These are phyloP conservation scores for Scedosporium minutisporum DNA, from an alignment of 2,329 filamentous ascomycete genomes.

Conservation along the genomic window DNA sequence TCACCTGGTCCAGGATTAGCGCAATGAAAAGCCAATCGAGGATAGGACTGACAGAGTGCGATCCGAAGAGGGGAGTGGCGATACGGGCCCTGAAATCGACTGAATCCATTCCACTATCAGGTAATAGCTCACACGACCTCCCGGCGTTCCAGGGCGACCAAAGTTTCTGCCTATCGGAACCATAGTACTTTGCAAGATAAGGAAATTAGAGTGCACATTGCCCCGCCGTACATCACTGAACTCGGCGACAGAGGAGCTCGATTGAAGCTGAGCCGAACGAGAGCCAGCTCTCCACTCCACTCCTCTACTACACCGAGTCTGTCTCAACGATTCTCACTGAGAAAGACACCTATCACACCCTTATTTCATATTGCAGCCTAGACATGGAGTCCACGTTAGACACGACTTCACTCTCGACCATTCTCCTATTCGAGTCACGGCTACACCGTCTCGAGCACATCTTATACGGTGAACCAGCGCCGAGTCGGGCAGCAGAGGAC, in stretches of 20 bases:
- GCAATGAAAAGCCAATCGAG: background rate
- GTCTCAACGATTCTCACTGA: background rate
- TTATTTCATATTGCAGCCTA: background rate
- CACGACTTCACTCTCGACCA: constrained; percentile 43
- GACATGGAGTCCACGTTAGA: constrained; percentile 32
- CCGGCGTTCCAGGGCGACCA: no score
- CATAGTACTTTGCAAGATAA: no score
- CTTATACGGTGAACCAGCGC: constrained; percentile 19
- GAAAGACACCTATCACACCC: background rate
- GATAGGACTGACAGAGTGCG: background rate
- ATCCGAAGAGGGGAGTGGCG: background rate
- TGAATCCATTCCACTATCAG: background rate
- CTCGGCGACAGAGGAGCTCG: no score
- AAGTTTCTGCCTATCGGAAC: no score
- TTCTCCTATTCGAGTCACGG: constrained; percentile 48
- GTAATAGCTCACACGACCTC: no score
- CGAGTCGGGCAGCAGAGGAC: constrained; percentile 36
- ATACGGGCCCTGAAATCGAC: background rate
- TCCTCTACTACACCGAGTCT: background rate
- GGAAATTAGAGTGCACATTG: no score
- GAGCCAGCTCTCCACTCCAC: background rate
- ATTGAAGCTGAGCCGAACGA: background rate
- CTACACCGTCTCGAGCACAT: constrained; percentile 47
- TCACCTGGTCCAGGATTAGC: constrained; percentile 5
- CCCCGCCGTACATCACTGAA: no score